Evolutionary conservation across 768 basidiomycete species (phyloP), one percentile per base, ranked within the genome.

Genomic region (Termitomyces sp.): DNA sequence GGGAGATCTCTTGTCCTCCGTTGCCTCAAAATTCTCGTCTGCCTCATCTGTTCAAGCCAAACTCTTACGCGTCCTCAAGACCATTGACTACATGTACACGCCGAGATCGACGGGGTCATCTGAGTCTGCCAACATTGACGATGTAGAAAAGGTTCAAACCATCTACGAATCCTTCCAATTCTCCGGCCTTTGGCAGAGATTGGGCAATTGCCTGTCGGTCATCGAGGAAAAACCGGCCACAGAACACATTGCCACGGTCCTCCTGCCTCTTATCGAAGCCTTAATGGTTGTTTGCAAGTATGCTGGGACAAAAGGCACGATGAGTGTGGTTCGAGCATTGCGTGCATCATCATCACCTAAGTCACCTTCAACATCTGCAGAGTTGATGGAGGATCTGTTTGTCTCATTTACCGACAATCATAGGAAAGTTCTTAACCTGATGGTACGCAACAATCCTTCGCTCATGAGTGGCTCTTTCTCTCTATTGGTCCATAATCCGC

Each of bases 201-300:
- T 99, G 4, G 89, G 95, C n/a, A 89, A 92, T 61, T 96, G 95
- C 67, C 79, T 99, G 40, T 83, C 84, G 2, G 76, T 88, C 53
- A 87, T 98, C 58, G 92, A 93, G 67, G 85, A 88, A 61, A 86
- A 87, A 57, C 77, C 88, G 0, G 87, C 91, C 61, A 85, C 87
- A 43, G 91, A 92, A 57, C 91, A 97, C 68, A 86, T 96, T 49
- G 93, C 93, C 4, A 95, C 91, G 2, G 93, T 98, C 14, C 79
- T 99, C 2, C 77, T 99, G 33, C 97, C 97, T 12, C 79, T 98
- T 47, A 97, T 99, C 59, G 97, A 99, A 71, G 85, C 95, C 2
- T 76, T 99, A 59, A 98, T 99, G 96, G 95, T 99, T 1, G 93
- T 99, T 39, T 97, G 93, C 83, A 97, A 97, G 72, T 93, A 95